These are phyloP conservation scores for Tolypocladium ophioglossoides DNA, from an alignment of 2,329 filamentous ascomycete species.

Conservation along the genomic window DNA sequence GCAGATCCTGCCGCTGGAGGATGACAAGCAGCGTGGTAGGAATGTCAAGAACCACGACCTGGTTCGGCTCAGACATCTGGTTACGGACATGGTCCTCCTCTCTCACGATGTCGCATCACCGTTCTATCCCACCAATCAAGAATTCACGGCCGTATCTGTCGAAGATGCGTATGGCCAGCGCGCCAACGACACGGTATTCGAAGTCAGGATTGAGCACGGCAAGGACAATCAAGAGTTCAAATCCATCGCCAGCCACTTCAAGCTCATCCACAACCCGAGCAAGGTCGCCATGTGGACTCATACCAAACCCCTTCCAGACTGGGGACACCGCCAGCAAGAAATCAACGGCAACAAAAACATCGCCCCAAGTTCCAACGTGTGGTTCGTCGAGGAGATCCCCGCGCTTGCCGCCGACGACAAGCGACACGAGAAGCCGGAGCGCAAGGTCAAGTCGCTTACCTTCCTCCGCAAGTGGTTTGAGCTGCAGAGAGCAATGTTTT, in stretches of 20 bases:
- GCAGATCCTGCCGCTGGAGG: conserved; percentile 70
- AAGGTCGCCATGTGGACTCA: conserved; percentile 99
- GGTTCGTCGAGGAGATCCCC: conserved; percentile 88
- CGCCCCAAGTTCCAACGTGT: conserved; percentile 80
- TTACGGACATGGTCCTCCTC: conserved; percentile 75
- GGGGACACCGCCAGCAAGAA: conserved; percentile 94
- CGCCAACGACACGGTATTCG: conserved; percentile 84
- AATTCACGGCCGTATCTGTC: conserved; percentile 75
- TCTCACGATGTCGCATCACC: conserved; percentile 97
- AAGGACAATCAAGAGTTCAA: conserved; percentile 78
- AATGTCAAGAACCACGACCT: conserved; percentile 74
- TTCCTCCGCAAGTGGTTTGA: conserved; percentile 95
- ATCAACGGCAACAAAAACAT: conserved; percentile 99
- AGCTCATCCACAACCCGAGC: conserved; percentile 85
- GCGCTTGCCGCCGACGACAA: conserved; percentile 61
- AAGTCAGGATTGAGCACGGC: conserved; percentile 79
- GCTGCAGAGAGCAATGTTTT: conserved; percentile 96
- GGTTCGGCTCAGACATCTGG: conserved; percentile 75
- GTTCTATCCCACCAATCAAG: conserved; percentile 94
- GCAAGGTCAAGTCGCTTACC: conserved; percentile 70
- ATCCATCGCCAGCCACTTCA: conserved; percentile 87
- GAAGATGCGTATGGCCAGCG: conserved; percentile 66
- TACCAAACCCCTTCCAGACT: conserved; percentile 87
- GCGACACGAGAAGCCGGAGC: conserved; percentile 65
- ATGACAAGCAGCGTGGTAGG: conserved; percentile 47